A percentile compares a stretch with the other conserved stretches of the same genome.
Conservation (phyloP, 768 basidiomycete genomes). For the Pulveroboletus frians region DNA sequence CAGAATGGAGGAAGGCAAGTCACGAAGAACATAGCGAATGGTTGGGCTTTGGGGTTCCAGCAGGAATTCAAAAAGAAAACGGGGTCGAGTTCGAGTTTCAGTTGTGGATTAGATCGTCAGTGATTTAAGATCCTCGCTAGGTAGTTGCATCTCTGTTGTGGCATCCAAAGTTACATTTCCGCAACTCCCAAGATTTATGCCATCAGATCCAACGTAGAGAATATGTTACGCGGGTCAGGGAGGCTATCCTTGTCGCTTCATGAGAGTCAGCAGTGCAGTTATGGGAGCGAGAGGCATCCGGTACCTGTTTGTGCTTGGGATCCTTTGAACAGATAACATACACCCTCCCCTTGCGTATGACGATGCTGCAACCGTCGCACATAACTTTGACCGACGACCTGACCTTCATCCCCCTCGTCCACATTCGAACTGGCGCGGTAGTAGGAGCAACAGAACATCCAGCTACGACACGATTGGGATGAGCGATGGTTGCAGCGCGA, state of each 20-base stretch:
- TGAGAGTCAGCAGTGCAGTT: constrained; percentile 11
- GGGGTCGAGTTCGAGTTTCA: constrained; percentile 87
- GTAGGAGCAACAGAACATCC: constrained; percentile 15
- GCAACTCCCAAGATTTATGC: neutral
- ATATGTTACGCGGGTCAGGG: no score
- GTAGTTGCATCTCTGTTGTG: constrained; percentile 1
- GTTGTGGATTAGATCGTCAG: constrained; percentile 73
- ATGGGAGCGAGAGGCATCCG: constrained; percentile 14
- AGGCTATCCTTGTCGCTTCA: constrained; percentile 62
- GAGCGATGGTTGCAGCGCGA: constrained; percentile 35
- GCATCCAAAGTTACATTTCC: neutral
- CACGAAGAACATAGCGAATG: constrained; percentile 67
- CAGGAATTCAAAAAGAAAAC: constrained; percentile 75
- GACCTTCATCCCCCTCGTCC: constrained; percentile 90
- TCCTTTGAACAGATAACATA: constrained; percentile 93
- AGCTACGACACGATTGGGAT: constrained; percentile 29
- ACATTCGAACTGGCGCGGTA: constrained; percentile 26
- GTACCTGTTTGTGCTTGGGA: constrained; percentile 95
- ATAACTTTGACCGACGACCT: constrained; percentile 89
- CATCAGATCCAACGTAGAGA: neutral
- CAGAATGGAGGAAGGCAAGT: constrained; percentile 52
- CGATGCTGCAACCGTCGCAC: constrained; percentile 91
- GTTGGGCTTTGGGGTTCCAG: constrained; percentile 74
- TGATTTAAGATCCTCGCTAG: neutral
- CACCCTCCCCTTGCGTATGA: constrained; percentile 83